Evolutionary conservation across 495 filamentous ascomycete genomes (phyloP).

Genomic region (Ascodesmis nigricans): DNA sequence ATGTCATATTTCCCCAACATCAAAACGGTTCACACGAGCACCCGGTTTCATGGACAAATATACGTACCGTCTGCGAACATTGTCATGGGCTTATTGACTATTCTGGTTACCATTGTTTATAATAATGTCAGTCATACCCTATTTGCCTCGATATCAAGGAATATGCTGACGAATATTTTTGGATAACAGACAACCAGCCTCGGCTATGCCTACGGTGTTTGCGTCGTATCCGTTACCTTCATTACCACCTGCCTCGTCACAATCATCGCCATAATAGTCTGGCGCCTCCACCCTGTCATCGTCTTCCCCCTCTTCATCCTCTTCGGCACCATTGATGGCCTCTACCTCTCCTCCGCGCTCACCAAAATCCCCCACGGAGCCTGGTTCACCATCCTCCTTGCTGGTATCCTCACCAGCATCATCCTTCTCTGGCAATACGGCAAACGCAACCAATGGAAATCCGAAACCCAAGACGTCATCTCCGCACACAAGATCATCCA

Average conservation of each 20-base stretch:
- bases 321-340: slow-evolving; percentile 38
- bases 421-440: slow-evolving; percentile 54
- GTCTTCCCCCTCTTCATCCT: slow-evolving; percentile 39
- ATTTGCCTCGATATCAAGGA: too few species aligned
- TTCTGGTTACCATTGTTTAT: slow-evolving; percentile 51
- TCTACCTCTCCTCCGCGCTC: slow-evolving; percentile 43
- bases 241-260: slow-evolving; percentile 50
- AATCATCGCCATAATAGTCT: slow-evolving; percentile 43
- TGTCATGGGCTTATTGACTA: slow-evolving; percentile 50
- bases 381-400: slow-evolving; percentile 51
- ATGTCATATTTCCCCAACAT: slow-evolving; percentile 54
- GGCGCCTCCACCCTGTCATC: slow-evolving; percentile 34
- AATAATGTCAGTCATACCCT: slow-evolving; percentile 32
- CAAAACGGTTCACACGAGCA: slow-evolving; percentile 42
- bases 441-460: slow-evolving; percentile 49
- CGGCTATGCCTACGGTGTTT: slow-evolving; percentile 36
- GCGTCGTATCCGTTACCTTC: slow-evolving; percentile 54
- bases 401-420: slow-evolving; percentile 32
- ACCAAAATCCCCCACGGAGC: slow-evolving; percentile 50
- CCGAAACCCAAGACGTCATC: slow-evolving; percentile 39
- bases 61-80: slow-evolving; percentile 54
- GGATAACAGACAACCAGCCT: slow-evolving; percentile 26
- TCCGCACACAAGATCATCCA: too few species aligned
- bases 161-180: too few species aligned
- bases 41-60: slow-evolving; percentile 43